phyloP scores from a whole-genome alignment of 1,284 basidiomycete species.

The Takashimella koratensis region DNA sequence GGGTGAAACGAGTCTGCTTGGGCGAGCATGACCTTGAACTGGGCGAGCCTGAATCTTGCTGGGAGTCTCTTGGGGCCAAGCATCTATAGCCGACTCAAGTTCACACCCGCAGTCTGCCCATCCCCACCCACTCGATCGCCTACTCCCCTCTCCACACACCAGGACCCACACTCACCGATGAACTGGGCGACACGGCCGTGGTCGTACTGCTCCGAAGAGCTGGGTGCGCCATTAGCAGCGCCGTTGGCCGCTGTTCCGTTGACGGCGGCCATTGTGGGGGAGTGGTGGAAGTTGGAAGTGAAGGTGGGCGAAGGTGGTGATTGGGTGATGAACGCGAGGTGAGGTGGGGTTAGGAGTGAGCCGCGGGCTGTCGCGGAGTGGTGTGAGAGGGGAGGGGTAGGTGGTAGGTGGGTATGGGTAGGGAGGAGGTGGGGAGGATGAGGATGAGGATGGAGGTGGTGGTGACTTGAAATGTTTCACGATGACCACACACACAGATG shows the following conservation, averaged over 20 bases:
- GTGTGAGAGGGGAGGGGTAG: not conserved
- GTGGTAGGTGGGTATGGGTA: not conserved
- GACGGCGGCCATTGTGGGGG: constrained; percentile 26
- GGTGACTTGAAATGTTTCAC: no score
- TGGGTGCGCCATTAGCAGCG: constrained; percentile 12
- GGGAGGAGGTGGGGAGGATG: not conserved
- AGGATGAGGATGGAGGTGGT: not conserved
- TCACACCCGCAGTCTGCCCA: no score
- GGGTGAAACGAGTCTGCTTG: not conserved
- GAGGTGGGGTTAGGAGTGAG: not conserved
- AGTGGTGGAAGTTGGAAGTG: not conserved
- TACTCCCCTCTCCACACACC: no score
- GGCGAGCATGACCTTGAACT: no score
- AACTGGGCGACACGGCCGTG: constrained; percentile 73
- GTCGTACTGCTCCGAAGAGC: constrained; percentile 39
- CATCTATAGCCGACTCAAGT: no score
- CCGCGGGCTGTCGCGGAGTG: not conserved
- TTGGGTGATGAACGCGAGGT: no score
- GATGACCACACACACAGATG: no score
- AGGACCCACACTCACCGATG: constrained; percentile 64
- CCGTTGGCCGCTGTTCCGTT: constrained; percentile 14
- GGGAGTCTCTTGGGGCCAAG: no score
- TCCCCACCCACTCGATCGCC: no score
- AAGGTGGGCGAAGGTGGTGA: no score
- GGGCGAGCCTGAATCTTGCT: not conserved